phyloP scores from a whole-genome alignment of 2,329 filamentous ascomycete species.

The Hymenoscyphus occultus region DNA sequence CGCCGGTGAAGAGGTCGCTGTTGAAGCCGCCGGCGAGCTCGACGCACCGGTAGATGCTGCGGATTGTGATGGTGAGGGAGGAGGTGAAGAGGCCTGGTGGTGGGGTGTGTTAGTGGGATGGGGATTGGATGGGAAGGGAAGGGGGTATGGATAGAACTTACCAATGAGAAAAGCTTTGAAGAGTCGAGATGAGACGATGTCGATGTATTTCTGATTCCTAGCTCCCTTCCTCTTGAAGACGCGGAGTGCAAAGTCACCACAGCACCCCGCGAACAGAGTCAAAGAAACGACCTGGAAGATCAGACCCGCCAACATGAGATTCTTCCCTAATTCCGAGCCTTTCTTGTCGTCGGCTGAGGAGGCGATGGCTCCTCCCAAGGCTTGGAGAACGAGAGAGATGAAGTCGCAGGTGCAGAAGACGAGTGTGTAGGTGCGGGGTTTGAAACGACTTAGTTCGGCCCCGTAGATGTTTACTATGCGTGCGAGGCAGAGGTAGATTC shows the following conservation, averaged over 20 bases:
- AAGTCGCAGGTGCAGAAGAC: conserved; percentile 49
- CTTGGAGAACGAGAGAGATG: conserved; percentile 57
- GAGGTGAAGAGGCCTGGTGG: conserved; percentile 46
- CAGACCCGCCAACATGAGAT: conserved; percentile 43
- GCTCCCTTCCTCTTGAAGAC: conserved; percentile 15
- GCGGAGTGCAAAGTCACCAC: conserved; percentile 22
- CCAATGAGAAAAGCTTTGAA: conserved; percentile 50
- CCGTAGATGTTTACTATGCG: conserved; percentile 57
- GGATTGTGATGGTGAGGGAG: conserved; percentile 52
- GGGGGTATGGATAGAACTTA: too few species aligned
- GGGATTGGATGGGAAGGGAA: not conserved
- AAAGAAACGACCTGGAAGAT: conserved; percentile 40
- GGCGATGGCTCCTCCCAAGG: conserved; percentile 55
- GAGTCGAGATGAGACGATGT: conserved; percentile 22
- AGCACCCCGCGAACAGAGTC: conserved; percentile 29
- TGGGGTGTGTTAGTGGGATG: too few species aligned
- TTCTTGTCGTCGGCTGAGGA: conserved; percentile 40
- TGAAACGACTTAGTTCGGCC: conserved; percentile 44
- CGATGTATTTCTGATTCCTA: conserved; percentile 24
- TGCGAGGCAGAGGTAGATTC: conserved; percentile 56
- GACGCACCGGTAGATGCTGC: conserved; percentile 54
- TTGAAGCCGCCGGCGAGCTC: conserved; percentile 54
- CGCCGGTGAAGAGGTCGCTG: conserved; percentile 44
- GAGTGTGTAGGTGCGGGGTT: conserved; percentile 51
- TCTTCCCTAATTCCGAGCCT: conserved; percentile 28